A percentile compares a stretch with the other conserved stretches of the same genome.
These are phyloP conservation scores for Botrytis elliptica DNA, from an alignment of 2,329 filamentous ascomycete genomes.

Conservation along the genomic window DNA sequence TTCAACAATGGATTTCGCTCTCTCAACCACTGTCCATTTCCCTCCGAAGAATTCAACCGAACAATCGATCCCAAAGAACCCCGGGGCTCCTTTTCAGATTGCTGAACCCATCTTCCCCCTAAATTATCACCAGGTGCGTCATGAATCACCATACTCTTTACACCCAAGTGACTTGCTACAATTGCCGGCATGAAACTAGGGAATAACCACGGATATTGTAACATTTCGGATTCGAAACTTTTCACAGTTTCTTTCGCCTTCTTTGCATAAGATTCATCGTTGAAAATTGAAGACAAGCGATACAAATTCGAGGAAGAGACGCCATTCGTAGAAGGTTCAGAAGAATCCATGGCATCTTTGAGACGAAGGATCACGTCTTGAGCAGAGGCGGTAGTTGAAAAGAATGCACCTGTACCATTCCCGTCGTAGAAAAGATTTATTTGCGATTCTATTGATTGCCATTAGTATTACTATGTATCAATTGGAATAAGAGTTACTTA, in stretches of 20 bases:
- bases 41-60: slow-evolving; percentile 30
- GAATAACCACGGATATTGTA: slow-evolving; percentile 92
- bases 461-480: slow-evolving; percentile 17
- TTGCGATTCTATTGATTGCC: slow-evolving; percentile 59
- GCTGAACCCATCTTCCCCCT: slow-evolving; percentile 37
- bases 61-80: slow-evolving; percentile 33
- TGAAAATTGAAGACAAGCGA: slow-evolving; percentile 68
- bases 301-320: slow-evolving; percentile 86
- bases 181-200: slow-evolving; percentile 75
- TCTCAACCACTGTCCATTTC: slow-evolving; percentile 46
- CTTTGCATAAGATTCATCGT: slow-evolving; percentile 60
- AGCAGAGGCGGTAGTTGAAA: slow-evolving; percentile 62
- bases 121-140: slow-evolving; percentile 28
- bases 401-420: slow-evolving; percentile 58
- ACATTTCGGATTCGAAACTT: slow-evolving; percentile 86
- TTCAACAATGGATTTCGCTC: slow-evolving; percentile 47
- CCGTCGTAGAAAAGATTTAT: slow-evolving; percentile 75
- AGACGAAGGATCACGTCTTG: slow-evolving; percentile 76
- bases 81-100: slow-evolving; percentile 36
- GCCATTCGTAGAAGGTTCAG: slow-evolving; percentile 86
- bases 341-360: slow-evolving; percentile 93
- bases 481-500: slow-evolving; percentile 40
- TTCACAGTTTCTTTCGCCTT: slow-evolving; percentile 72
- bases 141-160: slow-evolving; percentile 55
- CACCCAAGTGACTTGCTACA: slow-evolving; percentile 68